Conservation (phyloP, 805 yeast species). For the Blastobotrys chiropterorum region DNA sequence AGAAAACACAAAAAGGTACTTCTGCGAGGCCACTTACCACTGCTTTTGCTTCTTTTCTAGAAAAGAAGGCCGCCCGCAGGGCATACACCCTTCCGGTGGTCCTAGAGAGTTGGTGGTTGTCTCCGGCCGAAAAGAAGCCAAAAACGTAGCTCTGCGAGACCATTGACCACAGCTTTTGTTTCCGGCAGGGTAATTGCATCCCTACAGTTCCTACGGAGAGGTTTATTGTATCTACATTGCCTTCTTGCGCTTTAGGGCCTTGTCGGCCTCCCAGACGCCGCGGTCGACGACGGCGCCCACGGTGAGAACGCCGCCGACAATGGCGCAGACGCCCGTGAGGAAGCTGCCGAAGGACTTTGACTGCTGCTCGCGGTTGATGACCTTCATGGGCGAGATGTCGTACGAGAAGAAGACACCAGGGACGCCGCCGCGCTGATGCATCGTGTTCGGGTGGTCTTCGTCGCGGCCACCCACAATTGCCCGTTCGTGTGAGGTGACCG, state of each 20-base stretch:
- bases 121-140: too few species aligned
- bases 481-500: slow-evolving; percentile 82
- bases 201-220: too few species aligned
- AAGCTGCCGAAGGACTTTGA: slow-evolving; percentile 78
- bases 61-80: background rate
- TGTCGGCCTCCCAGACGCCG: slow-evolving; percentile 83
- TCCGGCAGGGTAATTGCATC: background rate
- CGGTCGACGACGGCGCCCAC: slow-evolving; percentile 86
- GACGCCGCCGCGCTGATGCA: slow-evolving; percentile 67
- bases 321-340: slow-evolving; percentile 73
- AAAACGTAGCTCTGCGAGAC: too few species aligned
- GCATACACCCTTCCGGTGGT: too few species aligned
- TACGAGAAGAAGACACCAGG: slow-evolving; percentile 86
- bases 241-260: slow-evolving; percentile 64
- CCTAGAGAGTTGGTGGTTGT: too few species aligned
- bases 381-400: slow-evolving; percentile 90
- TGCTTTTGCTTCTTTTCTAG: background rate
- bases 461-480: slow-evolving; percentile 84
- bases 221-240: slow-evolving; percentile 25
- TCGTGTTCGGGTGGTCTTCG: slow-evolving; percentile 81
- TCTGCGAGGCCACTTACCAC: background rate
- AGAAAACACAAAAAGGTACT: background rate
- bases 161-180: background rate
- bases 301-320: slow-evolving; percentile 89
- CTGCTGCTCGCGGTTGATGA: slow-evolving; percentile 70